Evolutionary conservation across 2,329 filamentous ascomycete genomes (phyloP), one percentile per base, ranked within the genome.

Genomic region (Talaromyces islandicus): DNA sequence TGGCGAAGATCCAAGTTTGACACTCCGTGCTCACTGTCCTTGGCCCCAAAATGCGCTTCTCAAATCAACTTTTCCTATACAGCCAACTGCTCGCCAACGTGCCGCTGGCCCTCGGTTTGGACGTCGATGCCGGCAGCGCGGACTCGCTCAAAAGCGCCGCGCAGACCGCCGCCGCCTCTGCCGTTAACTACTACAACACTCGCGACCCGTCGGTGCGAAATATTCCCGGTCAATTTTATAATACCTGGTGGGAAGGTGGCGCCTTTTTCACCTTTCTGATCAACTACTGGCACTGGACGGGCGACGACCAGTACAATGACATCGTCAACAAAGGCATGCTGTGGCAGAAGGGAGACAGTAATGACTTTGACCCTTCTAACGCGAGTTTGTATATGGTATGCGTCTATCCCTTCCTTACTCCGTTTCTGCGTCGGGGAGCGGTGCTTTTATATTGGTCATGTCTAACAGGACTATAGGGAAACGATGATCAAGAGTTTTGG

Each of bases 241-340:
- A 64, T 6, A 80, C 79, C 19, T 84, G 81, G 81, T 91, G 85
- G 88, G 87, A 88, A 75, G 86, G 79, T 6, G 88, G 88, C 55
- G 87, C 87, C 58, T 83, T 92, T 76, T 83, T 82, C 67, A 78
- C 77, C 14, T 77, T 87, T 3, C 76, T 93, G 64, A 79, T 93
- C 58, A 88, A 93, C 67, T 93, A 93, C 72, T 93, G 89, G 88
- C 88, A 88, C 70, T 89, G 90, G 69, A 92, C 89, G 0, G 86
- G 85, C 12, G 88, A 92, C 70, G 76, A 81, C 4, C 80, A 81
- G 48, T 92, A 89, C 76, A 91, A 91, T 70, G 76, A 86, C 17
- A 76, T 89, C 48, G 83, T 85, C 10, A 81, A 79, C 30, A 80
- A 89, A 64, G 90, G 83, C 5, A 77, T 95, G 62, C 78, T 91